These are phyloP conservation scores for Tylopilus subfusipes DNA, from an alignment of 768 basidiomycete genomes.

Conservation along the genomic window DNA sequence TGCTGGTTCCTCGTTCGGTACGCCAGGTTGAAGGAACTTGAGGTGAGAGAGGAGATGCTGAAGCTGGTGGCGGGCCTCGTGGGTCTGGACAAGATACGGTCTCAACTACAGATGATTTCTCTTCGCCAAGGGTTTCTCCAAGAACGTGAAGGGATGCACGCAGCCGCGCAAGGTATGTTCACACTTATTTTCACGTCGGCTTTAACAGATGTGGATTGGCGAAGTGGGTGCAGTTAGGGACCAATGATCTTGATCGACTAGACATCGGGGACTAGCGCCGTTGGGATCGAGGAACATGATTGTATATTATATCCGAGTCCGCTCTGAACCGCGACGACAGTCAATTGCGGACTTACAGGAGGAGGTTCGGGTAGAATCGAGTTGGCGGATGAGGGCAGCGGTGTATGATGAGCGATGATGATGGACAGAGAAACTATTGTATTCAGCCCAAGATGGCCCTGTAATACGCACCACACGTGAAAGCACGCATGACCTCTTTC, in stretches of 20 bases:
- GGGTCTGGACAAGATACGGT: conserved; percentile 80
- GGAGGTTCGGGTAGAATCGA: too few species aligned
- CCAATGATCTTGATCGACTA: conserved; percentile 67
- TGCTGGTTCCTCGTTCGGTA: background rate
- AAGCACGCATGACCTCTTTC: too few species aligned
- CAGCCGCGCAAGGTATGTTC: background rate
- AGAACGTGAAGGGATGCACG: conserved; percentile 41
- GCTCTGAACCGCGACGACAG: background rate
- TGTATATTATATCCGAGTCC: background rate
- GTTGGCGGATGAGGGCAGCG: too few species aligned
- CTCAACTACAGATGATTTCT: conserved; percentile 72
- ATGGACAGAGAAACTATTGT: too few species aligned
- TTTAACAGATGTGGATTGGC: background rate
- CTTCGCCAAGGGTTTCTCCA: conserved; percentile 66
- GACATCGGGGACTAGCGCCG: conserved; percentile 1
- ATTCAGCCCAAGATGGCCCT: too few species aligned
- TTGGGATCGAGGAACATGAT: conserved; percentile 43
- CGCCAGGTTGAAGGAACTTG: conserved; percentile 74
- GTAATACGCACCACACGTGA: too few species aligned
- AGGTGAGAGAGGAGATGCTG: conserved; percentile 70
- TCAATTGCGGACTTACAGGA: too few species aligned
- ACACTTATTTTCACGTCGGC: background rate
- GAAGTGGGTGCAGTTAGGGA: conserved; percentile 39
- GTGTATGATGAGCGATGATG: too few species aligned
- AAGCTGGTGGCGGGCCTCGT: conserved; percentile 80